A percentile compares a stretch with the other conserved stretches of the same genome.
Evolutionary conservation across 495 filamentous ascomycete species (phyloP).

Genomic region (Daldinia grandis): DNA sequence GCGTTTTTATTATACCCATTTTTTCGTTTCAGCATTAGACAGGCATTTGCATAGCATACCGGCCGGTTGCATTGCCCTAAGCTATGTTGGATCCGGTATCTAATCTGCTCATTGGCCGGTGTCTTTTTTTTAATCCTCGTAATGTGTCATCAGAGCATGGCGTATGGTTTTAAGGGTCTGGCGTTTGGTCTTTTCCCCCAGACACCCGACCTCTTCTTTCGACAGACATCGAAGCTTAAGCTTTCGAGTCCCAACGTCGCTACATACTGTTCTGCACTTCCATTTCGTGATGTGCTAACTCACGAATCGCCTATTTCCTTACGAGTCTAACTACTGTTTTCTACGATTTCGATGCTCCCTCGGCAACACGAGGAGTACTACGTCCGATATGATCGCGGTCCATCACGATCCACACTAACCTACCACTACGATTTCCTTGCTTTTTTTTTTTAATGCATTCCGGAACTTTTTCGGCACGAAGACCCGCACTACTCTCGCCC

Average conservation of each 20-base stretch:
- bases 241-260: slow-evolving; percentile 7
- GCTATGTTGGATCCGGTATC: slow-evolving; percentile 44
- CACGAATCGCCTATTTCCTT: slow-evolving; percentile 30
- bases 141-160: slow-evolving; percentile 42
- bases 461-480: slow-evolving; percentile 1
- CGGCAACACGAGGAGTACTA: slow-evolving; percentile 26
- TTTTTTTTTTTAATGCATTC: slow-evolving; percentile 22
- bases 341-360: slow-evolving; percentile 35
- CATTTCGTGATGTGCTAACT: neutral
- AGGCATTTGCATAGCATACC: slow-evolving; percentile 44
- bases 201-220: slow-evolving; percentile 9
- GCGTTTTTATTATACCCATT: slow-evolving; percentile 38
- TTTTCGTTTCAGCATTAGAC: slow-evolving; percentile 43
- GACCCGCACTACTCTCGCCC: neutral
- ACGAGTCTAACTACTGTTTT: slow-evolving; percentile 25
- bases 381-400: slow-evolving; percentile 35
- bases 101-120: slow-evolving; percentile 31
- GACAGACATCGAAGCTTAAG: slow-evolving; percentile 15
- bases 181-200: slow-evolving; percentile 18
- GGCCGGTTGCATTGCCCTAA: slow-evolving; percentile 42
- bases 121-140: slow-evolving; percentile 1
- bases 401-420: slow-evolving; percentile 30
- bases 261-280: slow-evolving; percentile 16
- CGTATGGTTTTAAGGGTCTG: slow-evolving; percentile 31
- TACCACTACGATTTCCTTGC: slow-evolving; percentile 24